Base-by-base conservation (phyloP, 352 stramenopile genomes). In the Globisporangium cystogenes region DNA sequence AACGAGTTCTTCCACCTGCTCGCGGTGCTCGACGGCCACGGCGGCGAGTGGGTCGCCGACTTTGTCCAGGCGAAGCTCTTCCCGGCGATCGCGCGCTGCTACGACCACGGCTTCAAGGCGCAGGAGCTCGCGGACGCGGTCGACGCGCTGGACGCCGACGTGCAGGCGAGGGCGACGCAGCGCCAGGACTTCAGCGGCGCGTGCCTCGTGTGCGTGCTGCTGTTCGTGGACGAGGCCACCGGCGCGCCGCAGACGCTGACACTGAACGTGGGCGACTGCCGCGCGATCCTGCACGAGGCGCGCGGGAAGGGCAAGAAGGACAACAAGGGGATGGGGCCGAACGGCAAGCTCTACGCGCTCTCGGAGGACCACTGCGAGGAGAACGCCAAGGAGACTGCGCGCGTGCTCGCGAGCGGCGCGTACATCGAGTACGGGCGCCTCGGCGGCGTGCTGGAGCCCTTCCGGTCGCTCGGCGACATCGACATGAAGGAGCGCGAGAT, bases 391-490 rank as follows among this genome's bases (percentile, higher is more conserved):
- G 86, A 96, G 56, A 74, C 74, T 37, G 58, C 65, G 55, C 76
- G 86, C 27, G 82, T 86, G 43, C 43, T 81, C 10, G 55, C 60
- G 29, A 86, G 73, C 29, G 86, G 86, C 26, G 86, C 76, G 21
- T 74, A 68, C 50, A 80, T 95, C 18, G 64, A 82, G 26, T 80
- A 87, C 52, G 73, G 73, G 14, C 79, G 82, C 11, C 76, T 96
- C 36, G 77, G 82, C 21, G 86, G 86, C 16, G 67, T 91, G 31
- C 48, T 95, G 6, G 86, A 90, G 33, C 82, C 88, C 2, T 93
- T 90, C n/a, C 70, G 87, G 21, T 81, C 76, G 6, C 86, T 96
- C 29, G 86, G 87, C 20, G 87, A 95, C 48, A 78, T 90, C n/a
- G 82, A 91, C 51, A 72, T 90, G 66, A 93, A 93, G 57, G 67